Base-by-base conservation (phyloP, 1,139 yeast genomes). In the Pichia sp. region DNA sequence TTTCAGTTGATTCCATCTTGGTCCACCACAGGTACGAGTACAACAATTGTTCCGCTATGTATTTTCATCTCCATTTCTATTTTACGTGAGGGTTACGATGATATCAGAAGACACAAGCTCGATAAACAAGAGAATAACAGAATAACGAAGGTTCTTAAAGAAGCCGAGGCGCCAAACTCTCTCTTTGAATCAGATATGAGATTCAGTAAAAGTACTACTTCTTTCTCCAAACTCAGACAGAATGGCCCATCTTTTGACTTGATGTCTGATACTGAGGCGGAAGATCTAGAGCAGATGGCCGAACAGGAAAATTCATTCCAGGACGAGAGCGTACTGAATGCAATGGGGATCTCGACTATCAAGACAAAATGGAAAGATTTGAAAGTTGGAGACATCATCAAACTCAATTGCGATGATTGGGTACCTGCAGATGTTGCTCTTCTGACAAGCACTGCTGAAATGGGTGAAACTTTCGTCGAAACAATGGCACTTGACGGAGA, bases 401-500 rank as follows among this genome's bases (percentile, higher is more conserved):
- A 70, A 42, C 63, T 93, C 19, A 60, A 70, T 27, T 84, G 80
- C 49, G 85, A 87, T 58, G 96, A 88, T 44, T 84, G 95, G 84
- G 72, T 88, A 7, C 98, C 98, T 0, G 96, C 96, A 0, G 98
- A 91, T 60, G 55, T 91, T 9, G 55, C 91, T 2, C 51, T 91
- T 10, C 56, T 93, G 30, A 70, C 85, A 2, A 73, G 91, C 3
- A 73, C 74, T 33, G 77, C 76, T 11, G 74, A 73, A 25, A 73
- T 76, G 40, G 83, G 80, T 39, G 84, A 80, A 47, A 81, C 94
- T 1, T 85, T 76, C 49, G 77, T 88, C 18, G 99, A 91, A 58
- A 91, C 99, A 0, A 88, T 91, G 91, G 98, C 96, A 1, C 66
- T 91, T 32, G 98, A 91, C 59, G 99, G 99, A 34, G 98, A 91